A percentile compares a stretch with the other conserved stretches of the same genome.
Evolutionary conservation across 768 basidiomycete genomes (phyloP).

Genomic region (Russula sp.): DNA sequence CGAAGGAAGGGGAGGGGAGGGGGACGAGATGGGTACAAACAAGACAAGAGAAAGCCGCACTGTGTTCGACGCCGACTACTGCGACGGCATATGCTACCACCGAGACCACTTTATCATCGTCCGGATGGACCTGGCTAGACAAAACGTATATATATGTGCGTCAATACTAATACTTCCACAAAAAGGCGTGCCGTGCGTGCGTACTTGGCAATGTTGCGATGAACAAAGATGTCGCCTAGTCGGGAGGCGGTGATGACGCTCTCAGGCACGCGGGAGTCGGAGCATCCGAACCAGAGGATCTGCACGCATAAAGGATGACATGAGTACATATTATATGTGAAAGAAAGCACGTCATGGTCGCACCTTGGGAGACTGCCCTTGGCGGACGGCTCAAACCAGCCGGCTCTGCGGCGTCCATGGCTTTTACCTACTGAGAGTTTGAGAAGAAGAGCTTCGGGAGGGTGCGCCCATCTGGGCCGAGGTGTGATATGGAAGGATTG

Average conservation of each 20-base stretch:
- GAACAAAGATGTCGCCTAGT: slow-evolving; percentile 78
- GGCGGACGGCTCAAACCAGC: slow-evolving; percentile 54
- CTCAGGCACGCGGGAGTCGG: slow-evolving; percentile 83
- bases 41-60: slow-evolving; percentile 44
- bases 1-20: neutral
- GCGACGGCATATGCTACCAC: slow-evolving; percentile 75
- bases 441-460: slow-evolving; percentile 34
- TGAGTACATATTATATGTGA: neutral
- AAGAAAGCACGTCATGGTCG: neutral
- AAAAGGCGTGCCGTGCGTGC: too few species aligned
- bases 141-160: neutral
- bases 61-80: too few species aligned
- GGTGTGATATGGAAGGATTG: neutral
- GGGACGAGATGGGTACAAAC: too few species aligned
- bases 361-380: slow-evolving; percentile 61
- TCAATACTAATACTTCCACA: too few species aligned
- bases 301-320: slow-evolving; percentile 23
- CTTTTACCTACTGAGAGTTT: slow-evolving; percentile 67
- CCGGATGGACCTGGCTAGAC: slow-evolving; percentile 66
- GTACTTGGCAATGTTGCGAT: slow-evolving; percentile 85
- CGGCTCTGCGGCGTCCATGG: slow-evolving; percentile 49
- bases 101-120: slow-evolving; percentile 65
- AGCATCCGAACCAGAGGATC: slow-evolving; percentile 76
- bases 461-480: slow-evolving; percentile 14
- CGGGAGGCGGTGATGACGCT: slow-evolving; percentile 57